Percentiles rank a stretch among this genome's conserved stretches.
phyloP scores from a whole-genome alignment of 75 land plant species.

The Selaginella moellendorffii region DNA sequence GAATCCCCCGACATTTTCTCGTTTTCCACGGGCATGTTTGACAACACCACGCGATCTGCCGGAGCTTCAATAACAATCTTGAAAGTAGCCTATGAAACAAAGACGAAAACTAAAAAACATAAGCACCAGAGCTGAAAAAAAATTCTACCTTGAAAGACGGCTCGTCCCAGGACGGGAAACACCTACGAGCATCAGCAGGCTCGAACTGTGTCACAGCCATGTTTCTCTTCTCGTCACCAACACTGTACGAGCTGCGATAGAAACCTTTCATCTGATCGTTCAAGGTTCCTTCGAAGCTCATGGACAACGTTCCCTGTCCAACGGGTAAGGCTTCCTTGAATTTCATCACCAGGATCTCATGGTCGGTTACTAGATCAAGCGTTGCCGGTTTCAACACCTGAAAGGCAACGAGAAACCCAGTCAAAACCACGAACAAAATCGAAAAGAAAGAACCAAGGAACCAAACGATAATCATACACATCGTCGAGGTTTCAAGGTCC shows the following conservation, averaged over 20 bases:
- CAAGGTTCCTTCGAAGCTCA: constrained; percentile 65
- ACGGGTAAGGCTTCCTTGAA: constrained; percentile 45
- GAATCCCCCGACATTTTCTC: constrained; percentile 37
- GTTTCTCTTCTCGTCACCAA: constrained; percentile 65
- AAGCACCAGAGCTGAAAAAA: background rate
- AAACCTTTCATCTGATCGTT: constrained; percentile 93
- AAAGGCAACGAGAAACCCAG: background rate
- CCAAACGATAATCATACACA: too few relatives aligned
- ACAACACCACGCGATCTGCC: constrained; percentile 58
- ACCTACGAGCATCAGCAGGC: constrained; percentile 90
- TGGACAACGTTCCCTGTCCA: constrained; percentile 43
- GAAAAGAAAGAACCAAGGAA: background rate
- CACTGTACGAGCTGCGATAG: constrained; percentile 62
- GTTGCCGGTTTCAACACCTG: constrained; percentile 44
- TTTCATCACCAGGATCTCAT: constrained; percentile 61
- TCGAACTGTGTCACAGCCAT: constrained; percentile 98
- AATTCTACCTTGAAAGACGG: constrained; percentile 72
- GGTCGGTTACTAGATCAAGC: constrained; percentile 34
- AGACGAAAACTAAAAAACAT: background rate
- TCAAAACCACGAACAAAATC: background rate
- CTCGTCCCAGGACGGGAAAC: constrained; percentile 99
- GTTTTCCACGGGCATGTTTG: constrained; percentile 77
- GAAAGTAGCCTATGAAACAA: constrained; percentile 86
- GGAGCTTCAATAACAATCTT: constrained; percentile 74
- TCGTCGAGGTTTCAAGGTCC: background rate